Base-by-base conservation (phyloP, 192 early-diverging fungal genomes). In the Coemansia sp. region DNA sequence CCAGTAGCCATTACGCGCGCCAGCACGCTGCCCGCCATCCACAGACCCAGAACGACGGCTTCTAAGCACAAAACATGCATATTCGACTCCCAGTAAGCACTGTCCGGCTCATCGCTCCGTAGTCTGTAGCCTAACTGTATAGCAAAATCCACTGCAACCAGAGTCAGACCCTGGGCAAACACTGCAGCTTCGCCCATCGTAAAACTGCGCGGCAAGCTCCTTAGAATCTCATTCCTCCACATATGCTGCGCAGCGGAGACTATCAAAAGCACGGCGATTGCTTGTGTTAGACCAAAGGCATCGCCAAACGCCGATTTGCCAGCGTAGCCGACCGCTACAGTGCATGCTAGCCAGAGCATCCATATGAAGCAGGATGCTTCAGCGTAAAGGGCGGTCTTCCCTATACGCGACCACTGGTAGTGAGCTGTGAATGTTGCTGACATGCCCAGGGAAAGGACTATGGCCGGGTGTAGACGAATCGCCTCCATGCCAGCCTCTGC, bases 101-200 rank as follows among this genome's bases (percentile, higher is more conserved):
- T 29, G n/a, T 47, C 20, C 36, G 1, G 22, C 31, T 16, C 33
- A 22, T 13, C 24, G 53, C 16, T 16, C 27, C 12, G 68, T 40
- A 40, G 39, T 52, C 38, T 33, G 13, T 31, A 15, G 13, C 33
- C 13, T 20, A 64, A 13, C 16, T 50, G 31, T 2, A 27, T 50
- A 0, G 50, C 60, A n/a, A 78, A 34, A 43, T 83, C 76, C 13
- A 43, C 41, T 2, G 22, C 24, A 5, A 57, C 71, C 31, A 76
- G 36, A 20, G 47, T 15, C 11, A 64, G 33, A 9, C 70, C 70
- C 69, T 84, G 81, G 24, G 70, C 66, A 0, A 60, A 29, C 11
- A 70, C 73, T 3, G 77, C 68, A 6, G 81, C 77, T 62, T 84
- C 81, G 49, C 81, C 77, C 20, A 79, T 40, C 47, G 81, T 79